phyloP scores from a whole-genome alignment of 1,284 basidiomycete species.

The Ganoderma sinense region DNA sequence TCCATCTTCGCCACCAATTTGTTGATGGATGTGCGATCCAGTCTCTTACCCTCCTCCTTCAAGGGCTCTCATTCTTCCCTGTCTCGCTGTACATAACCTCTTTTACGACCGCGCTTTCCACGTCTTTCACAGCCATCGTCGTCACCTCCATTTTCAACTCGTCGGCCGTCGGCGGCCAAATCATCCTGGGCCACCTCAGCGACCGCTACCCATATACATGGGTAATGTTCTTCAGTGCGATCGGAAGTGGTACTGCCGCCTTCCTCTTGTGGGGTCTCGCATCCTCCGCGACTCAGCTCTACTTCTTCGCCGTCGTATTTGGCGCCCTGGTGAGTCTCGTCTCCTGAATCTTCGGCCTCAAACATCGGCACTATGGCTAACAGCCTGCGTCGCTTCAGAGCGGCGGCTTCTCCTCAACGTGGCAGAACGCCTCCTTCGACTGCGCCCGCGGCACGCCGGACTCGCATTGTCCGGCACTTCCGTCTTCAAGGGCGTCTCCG shows the following conservation, averaged over 20 bases:
- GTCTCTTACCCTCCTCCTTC: slow-evolving; percentile 32
- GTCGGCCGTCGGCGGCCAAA: slow-evolving; percentile 37
- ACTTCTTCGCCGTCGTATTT: slow-evolving; percentile 38
- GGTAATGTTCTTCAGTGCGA: slow-evolving; percentile 36
- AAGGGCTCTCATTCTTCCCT: slow-evolving; percentile 40
- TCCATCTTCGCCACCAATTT: neutral
- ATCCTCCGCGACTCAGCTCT: slow-evolving; percentile 32
- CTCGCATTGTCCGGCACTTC: slow-evolving; percentile 34
- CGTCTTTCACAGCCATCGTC: slow-evolving; percentile 34
- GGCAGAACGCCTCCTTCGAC: slow-evolving; percentile 35
- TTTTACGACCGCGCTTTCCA: slow-evolving; percentile 34
- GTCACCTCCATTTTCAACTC: slow-evolving; percentile 39
- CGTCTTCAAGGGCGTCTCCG: slow-evolving; percentile 35
- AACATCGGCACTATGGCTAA: neutral
- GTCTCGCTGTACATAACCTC: slow-evolving; percentile 39
- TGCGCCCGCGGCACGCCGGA: slow-evolving; percentile 35
- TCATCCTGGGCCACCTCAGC: slow-evolving; percentile 37
- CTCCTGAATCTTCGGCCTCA: neutral
- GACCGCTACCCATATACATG: slow-evolving; percentile 39
- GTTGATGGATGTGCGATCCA: slow-evolving; percentile 17
- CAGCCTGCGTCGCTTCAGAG: slow-evolving; percentile 20
- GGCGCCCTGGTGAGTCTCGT: slow-evolving; percentile 35
- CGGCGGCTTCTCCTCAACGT: slow-evolving; percentile 37
- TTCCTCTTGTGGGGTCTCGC: slow-evolving; percentile 41
- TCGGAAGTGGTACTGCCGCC: slow-evolving; percentile 34